Conservation (phyloP, 306 rosid genomes). For the Sphenostylis stenocarpa region DNA sequence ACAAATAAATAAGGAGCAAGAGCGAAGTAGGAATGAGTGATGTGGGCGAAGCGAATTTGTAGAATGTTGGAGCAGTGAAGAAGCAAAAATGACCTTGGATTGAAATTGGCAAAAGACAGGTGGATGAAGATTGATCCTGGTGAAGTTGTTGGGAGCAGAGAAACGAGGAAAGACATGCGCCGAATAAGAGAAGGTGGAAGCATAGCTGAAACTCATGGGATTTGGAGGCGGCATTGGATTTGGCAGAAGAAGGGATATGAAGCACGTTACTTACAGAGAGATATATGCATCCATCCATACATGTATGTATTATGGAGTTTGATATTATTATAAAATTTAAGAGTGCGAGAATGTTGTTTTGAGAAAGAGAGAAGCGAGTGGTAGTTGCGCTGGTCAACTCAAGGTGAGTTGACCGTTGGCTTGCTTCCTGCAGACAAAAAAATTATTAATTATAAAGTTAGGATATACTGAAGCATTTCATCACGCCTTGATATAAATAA, state of each 20-base stretch:
- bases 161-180: constrained; percentile 12
- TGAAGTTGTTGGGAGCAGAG: constrained; percentile 20
- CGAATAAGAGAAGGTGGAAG: constrained; percentile 32
- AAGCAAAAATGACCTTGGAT: constrained; percentile 21
- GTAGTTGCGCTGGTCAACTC: neutral
- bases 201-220: constrained; percentile 12
- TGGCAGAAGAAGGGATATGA: constrained; percentile 4
- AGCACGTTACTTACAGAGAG: neutral
- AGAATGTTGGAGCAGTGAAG: neutral
- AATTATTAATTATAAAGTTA: neutral
- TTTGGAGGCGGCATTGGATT: constrained; percentile 24
- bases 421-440: neutral
- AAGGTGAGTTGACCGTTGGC: neutral
- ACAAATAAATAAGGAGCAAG: neutral
- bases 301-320: neutral
- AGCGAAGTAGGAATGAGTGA: neutral
- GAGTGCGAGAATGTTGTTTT: neutral
- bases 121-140: constrained; percentile 2
- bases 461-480: too few relatives aligned
- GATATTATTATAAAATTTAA: neutral
- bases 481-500: too few relatives aligned
- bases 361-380: neutral
- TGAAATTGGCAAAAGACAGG: constrained; percentile 33
- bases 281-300: neutral
- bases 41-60: neutral